Evolutionary conservation across 2,329 filamentous ascomycete genomes (phyloP).

Genomic region (Colletotrichum limetticola): DNA sequence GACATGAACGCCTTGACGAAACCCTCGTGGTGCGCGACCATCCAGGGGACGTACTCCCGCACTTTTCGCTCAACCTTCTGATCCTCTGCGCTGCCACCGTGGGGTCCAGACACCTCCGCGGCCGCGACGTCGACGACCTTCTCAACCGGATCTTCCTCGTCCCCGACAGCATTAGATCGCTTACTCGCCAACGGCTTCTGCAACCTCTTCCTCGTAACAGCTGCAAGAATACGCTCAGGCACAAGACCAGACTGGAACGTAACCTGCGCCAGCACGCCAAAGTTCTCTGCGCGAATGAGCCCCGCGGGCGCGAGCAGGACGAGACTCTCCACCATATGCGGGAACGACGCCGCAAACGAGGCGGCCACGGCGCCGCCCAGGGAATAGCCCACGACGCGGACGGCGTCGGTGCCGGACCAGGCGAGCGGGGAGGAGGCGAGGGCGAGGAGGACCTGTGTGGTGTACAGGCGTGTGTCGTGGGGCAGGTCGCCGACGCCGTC

Average conservation of each 20-base stretch:
- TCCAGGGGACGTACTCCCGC: constrained; percentile 66
- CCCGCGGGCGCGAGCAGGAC: constrained; percentile 84
- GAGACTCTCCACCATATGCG: constrained; percentile 74
- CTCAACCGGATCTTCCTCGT: constrained; percentile 39
- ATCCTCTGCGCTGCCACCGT: constrained; percentile 36
- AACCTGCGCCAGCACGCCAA: constrained; percentile 60
- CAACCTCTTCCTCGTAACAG: constrained; percentile 59
- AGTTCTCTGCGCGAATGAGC: constrained; percentile 69
- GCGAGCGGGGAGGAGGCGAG: constrained; percentile 75
- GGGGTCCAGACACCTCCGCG: constrained; percentile 51
- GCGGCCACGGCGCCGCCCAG: constrained; percentile 83
- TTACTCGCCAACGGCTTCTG: constrained; percentile 60
- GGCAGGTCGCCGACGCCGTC: constrained; percentile 73
- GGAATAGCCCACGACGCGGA: constrained; percentile 82
- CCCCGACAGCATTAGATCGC: constrained; percentile 36
- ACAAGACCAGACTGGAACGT: constrained; percentile 66
- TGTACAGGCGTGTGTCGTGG: constrained; percentile 80
- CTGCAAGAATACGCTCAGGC: constrained; percentile 61
- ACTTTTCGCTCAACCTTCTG: constrained; percentile 56
- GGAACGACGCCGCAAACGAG: constrained; percentile 79
- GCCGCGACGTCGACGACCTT: constrained; percentile 51
- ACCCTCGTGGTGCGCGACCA: constrained; percentile 64
- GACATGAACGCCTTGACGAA: constrained; percentile 71
- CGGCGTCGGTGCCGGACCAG: constrained; percentile 69
- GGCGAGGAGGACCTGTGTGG: constrained; percentile 76